Percentiles rank a stretch among this genome's conserved stretches.
Evolutionary conservation across 768 basidiomycete species (phyloP).

Genomic region (Tricholoma sp.): DNA sequence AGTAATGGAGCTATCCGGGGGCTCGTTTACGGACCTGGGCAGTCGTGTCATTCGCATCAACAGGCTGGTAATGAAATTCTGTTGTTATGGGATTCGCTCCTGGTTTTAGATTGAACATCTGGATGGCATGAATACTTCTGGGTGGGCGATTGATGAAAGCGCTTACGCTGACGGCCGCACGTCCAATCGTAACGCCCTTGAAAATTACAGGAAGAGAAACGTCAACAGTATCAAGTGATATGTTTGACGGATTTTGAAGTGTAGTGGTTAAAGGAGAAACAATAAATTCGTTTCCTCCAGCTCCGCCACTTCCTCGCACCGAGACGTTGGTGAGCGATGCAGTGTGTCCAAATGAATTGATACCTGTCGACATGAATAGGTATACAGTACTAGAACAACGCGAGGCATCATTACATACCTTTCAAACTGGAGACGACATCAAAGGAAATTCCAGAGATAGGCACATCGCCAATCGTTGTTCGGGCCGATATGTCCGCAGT

Average conservation of each 20-base stretch:
- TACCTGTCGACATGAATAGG: slow-evolving; percentile 31
- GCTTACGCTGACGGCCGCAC: slow-evolving; percentile 53
- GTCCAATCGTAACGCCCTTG: slow-evolving; percentile 51
- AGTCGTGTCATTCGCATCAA: slow-evolving; percentile 58
- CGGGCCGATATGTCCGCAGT: slow-evolving; percentile 52
- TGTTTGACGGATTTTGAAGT: slow-evolving; percentile 63
- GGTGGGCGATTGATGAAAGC: not conserved
- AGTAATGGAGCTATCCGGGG: not conserved
- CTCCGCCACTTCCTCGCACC: slow-evolving; percentile 61
- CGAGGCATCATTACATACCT: slow-evolving; percentile 28
- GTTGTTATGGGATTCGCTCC: slow-evolving; percentile 47
- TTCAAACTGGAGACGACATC: slow-evolving; percentile 51
- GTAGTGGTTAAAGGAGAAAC: slow-evolving; percentile 50
- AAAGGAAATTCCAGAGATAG: slow-evolving; percentile 60
- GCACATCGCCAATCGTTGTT: slow-evolving; percentile 61
- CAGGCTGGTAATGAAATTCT: slow-evolving; percentile 67
- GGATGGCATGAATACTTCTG: not conserved
- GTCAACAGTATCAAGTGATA: slow-evolving; percentile 54
- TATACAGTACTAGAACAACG: not conserved
- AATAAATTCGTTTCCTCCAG: slow-evolving; percentile 55
- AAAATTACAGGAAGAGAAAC: slow-evolving; percentile 56
- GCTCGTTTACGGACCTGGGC: slow-evolving; percentile 37
- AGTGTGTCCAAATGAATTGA: slow-evolving; percentile 51
- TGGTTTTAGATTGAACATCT: slow-evolving; percentile 55
- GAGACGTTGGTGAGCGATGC: slow-evolving; percentile 51